Percentiles rank a stretch among this genome's conserved stretches.
phyloP scores from a whole-genome alignment of 1,139 yeast genomes.

The Dujonia santamariae region DNA sequence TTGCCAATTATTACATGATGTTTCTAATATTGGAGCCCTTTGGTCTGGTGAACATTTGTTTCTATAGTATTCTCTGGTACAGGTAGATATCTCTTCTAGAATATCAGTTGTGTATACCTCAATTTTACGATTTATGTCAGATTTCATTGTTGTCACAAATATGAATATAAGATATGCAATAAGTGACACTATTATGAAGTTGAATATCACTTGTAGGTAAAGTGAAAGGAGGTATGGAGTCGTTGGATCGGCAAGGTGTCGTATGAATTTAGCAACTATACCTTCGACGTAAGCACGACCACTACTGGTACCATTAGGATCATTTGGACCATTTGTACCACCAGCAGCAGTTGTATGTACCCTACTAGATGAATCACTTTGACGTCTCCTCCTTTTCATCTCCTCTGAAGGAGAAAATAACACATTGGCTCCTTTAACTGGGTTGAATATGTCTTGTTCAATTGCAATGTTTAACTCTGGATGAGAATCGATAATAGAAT shows the following conservation, averaged over 20 bases:
- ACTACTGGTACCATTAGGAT: too few species aligned
- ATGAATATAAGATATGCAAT: slow-evolving; percentile 53
- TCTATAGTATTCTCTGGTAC: slow-evolving; percentile 65
- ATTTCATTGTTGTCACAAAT: slow-evolving; percentile 57
- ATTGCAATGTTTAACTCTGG: slow-evolving; percentile 33
- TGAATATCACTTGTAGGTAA: slow-evolving; percentile 68
- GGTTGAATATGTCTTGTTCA: slow-evolving; percentile 29
- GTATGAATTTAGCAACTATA: too few species aligned
- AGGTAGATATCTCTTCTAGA: slow-evolving; percentile 63
- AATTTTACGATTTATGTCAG: slow-evolving; percentile 70
- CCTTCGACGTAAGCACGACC: too few species aligned
- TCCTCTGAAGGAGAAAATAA: slow-evolving; percentile 41
- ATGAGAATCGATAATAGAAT: slow-evolving; percentile 22
- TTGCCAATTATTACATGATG: slow-evolving; percentile 73
- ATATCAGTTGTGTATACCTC: slow-evolving; percentile 61
- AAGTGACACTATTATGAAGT: slow-evolving; percentile 54
- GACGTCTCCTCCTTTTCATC: too few species aligned
- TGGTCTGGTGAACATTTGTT: slow-evolving; percentile 58
- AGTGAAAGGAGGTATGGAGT: slow-evolving; percentile 67
- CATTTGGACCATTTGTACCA: too few species aligned
- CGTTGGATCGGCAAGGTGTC: slow-evolving; percentile 45
- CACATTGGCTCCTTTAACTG: slow-evolving; percentile 41
- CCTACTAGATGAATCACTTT: too few species aligned
- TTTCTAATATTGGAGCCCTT: slow-evolving; percentile 71
- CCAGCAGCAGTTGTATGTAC: too few species aligned